phyloP scores from a whole-genome alignment of 2,329 filamentous ascomycete species.

The Thelonectria rubi region DNA sequence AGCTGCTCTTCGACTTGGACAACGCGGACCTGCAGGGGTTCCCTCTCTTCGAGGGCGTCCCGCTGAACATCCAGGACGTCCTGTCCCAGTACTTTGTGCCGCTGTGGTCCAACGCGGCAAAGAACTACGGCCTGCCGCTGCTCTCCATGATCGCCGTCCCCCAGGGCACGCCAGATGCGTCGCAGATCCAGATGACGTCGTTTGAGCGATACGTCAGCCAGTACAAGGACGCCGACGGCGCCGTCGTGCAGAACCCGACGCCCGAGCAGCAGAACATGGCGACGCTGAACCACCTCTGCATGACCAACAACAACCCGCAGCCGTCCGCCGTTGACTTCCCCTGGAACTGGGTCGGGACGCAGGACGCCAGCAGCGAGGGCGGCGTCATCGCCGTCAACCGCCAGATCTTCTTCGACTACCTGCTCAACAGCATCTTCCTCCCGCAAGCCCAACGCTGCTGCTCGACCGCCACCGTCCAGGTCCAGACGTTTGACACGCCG shows the following conservation, averaged over 20 bases:
- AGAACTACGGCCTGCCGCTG: neutral
- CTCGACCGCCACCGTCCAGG: no score
- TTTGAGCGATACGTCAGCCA: slow-evolving; percentile 7
- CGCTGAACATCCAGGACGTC: neutral
- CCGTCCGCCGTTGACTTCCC: no score
- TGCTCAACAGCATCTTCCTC: no score
- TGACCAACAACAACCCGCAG: neutral
- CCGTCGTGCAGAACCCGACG: no score
- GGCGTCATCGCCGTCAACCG: no score
- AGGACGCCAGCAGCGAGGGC: no score
- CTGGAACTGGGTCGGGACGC: no score
- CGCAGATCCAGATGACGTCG: slow-evolving; percentile 7
- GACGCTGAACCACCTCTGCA: slow-evolving; percentile 6
- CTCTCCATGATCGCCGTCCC: neutral
- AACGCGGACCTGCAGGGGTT: slow-evolving; percentile 1
- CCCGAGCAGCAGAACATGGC: neutral
- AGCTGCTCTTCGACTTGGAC: slow-evolving; percentile 16
- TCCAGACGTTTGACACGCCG: no score
- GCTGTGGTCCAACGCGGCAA: neutral
- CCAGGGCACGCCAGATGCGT: neutral
- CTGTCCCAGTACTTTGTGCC: neutral
- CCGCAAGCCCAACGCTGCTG: no score
- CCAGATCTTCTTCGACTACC: no score
- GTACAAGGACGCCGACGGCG: neutral
- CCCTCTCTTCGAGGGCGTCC: slow-evolving; percentile 5